Evolutionary conservation across 176 grass and related monocot genomes (phyloP).

Genomic region (Oryza rufipogon): DNA sequence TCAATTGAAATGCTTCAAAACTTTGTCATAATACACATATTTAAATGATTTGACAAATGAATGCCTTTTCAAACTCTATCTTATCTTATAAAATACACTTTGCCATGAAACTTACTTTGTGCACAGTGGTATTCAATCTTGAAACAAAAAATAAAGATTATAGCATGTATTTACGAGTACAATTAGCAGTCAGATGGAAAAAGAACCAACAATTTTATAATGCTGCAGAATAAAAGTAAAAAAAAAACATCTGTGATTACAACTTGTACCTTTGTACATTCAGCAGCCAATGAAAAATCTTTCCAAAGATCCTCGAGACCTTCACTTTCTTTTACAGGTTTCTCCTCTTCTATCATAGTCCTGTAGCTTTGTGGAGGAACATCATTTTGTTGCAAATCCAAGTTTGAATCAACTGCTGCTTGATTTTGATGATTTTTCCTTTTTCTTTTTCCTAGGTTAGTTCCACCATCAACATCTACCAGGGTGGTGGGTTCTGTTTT

Average conservation of each 20-base stretch:
- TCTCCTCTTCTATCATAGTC: conserved; percentile 49
- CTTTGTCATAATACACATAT: conserved; percentile 13
- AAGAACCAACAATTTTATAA: conserved; percentile 12
- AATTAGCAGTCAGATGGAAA: conserved; percentile 29
- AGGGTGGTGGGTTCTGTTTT: conserved; percentile 35
- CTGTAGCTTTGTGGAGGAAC: conserved; percentile 37
- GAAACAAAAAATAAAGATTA: conserved; percentile 10
- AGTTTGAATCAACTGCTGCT: conserved; percentile 12
- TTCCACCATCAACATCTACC: conserved; percentile 21
- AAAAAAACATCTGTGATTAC: conserved; percentile 15
- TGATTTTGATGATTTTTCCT: conserved; percentile 37
- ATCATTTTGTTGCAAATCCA: conserved; percentile 3
- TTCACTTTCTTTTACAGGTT: conserved; percentile 61
- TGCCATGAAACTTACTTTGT: not conserved
- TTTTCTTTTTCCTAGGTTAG: conserved; percentile 40
- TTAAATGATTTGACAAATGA: not conserved
- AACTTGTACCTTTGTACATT: conserved; percentile 79
- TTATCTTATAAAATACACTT: conserved; percentile 10
- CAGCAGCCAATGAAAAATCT: conserved; percentile 83
- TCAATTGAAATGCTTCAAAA: conserved; percentile 31
- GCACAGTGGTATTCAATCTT: conserved; percentile 29
- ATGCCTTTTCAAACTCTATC: not conserved
- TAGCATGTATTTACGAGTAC: conserved; percentile 13
- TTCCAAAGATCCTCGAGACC: conserved; percentile 90
- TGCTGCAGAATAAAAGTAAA: conserved; percentile 12